Evolutionary conservation across 2,329 filamentous ascomycete species (phyloP), one percentile per base, ranked within the genome.

Genomic region (Cladosporium sp.): DNA sequence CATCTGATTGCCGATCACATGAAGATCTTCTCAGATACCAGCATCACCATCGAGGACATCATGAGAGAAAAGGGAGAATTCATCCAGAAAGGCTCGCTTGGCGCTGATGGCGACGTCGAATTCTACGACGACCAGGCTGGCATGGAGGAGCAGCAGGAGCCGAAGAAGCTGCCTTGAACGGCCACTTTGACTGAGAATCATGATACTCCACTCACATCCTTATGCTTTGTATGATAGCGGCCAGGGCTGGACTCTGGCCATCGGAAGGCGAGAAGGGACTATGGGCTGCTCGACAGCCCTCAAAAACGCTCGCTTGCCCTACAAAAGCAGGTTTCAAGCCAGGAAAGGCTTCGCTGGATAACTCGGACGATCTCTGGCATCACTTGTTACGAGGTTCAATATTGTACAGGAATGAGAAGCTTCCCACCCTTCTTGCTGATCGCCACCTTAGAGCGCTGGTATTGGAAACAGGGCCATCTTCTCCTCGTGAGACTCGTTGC

Each of bases 1-100:
- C 95, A 99, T 81, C 81, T 99, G 71, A 98, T 99, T 73, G 90
- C 88, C 74, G 95, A 99, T 78, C 91, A 99, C 78, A 80, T 99
- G 60, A 88, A 87, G 81, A 91, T 94, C 59, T 95, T 95, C 74
- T 89, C 89, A 41, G 87, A 93, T 71, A 84, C 83, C 58, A 83
- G 85, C 65, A 78, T 91, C 66, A 93, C 91, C 0, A 81, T 95
- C 34, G 91, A 96, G 78, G 90, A 94, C 68, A 79, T 98, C 59
- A 86, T 95, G 81, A 82, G 84, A 66, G 88, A 92, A 70, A 90
- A 90, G 74, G 94, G 93, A 5, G 85, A 88, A 70, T 79, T 91
- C 1, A 85, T 94, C 67, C 91, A 90, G 82, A 87, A 87, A 68
- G 90, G 92, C 21, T 87, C 85, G 32, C 75, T 93, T 36, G 87